Percentiles rank a stretch among this genome's conserved stretches.
Evolutionary conservation across 75 land plant species (phyloP).

Genomic region (Chamaecyparis obtusa): DNA sequence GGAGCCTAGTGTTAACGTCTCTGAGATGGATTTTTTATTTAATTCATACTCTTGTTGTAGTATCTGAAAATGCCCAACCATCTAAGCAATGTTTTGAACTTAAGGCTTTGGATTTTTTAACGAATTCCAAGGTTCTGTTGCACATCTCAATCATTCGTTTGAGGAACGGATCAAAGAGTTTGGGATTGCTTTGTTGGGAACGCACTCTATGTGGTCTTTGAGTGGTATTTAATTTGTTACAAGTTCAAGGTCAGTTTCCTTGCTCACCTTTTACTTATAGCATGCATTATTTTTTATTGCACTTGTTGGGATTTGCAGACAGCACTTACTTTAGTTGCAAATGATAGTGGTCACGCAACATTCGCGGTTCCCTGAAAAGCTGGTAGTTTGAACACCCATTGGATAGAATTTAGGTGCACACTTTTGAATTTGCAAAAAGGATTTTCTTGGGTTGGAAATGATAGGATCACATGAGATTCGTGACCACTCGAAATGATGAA

Average conservation of each 20-base stretch:
- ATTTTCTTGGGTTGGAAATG: too few relatives aligned
- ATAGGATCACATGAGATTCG: too few relatives aligned
- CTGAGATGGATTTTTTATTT: constrained; percentile 56
- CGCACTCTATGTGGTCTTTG: not conserved
- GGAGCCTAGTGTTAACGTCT: too few relatives aligned
- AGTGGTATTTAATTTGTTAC: constrained; percentile 16
- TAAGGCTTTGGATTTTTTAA: not conserved
- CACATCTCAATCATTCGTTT: not conserved
- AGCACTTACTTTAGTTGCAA: too few relatives aligned
- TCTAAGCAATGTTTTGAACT: constrained; percentile 26
- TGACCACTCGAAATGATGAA: too few relatives aligned
- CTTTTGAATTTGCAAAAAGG: too few relatives aligned
- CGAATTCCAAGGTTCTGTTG: too few relatives aligned
- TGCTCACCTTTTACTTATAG: constrained; percentile 12
- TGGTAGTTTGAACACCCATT: not conserved
- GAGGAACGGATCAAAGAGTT: not conserved
- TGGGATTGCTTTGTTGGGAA: constrained; percentile 12
- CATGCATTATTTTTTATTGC: constrained; percentile 8
- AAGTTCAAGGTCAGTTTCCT: constrained; percentile 16
- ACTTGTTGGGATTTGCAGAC: too few relatives aligned
- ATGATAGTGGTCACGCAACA: too few relatives aligned
- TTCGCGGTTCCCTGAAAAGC: too few relatives aligned
- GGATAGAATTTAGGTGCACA: not conserved
- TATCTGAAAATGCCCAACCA: constrained; percentile 55
- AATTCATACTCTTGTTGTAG: constrained; percentile 52